Conservation (phyloP, 306 rosid species). For the Fagus sylvatica region DNA sequence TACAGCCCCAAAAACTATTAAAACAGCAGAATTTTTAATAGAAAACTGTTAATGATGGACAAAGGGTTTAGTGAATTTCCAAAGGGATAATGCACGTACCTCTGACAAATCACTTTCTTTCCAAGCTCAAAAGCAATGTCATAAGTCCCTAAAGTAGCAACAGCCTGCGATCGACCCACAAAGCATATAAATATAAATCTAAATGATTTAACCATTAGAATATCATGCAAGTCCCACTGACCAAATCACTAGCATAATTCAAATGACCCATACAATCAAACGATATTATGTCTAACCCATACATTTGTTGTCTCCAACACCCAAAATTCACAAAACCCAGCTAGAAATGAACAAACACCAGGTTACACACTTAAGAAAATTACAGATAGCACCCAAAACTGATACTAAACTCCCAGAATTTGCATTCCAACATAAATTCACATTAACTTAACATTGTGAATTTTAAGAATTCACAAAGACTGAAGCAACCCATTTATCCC, state of each 20-base stretch:
- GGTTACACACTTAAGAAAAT: conserved; percentile 5
- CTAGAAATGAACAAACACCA: background rate
- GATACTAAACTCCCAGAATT: background rate
- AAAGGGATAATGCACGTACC: conserved; percentile 50
- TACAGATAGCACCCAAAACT: background rate
- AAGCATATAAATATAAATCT: conserved; percentile 11
- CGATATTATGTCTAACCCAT: background rate
- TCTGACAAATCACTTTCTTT: conserved; percentile 88
- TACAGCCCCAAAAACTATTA: background rate
- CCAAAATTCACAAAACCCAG: background rate
- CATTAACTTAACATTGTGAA: background rate
- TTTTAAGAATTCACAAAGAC: background rate
- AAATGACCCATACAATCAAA: conserved; percentile 1
- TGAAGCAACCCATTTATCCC: conserved; percentile 4
- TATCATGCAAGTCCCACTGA: conserved; percentile 13
- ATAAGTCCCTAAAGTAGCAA: conserved; percentile 93
- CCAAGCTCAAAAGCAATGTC: conserved; percentile 90
- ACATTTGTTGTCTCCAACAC: conserved; percentile 9
- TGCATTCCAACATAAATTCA: background rate
- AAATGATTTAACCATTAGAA: background rate
- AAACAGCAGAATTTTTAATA: background rate
- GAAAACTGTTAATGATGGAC: background rate
- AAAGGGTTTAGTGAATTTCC: background rate
- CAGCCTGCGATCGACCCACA: conserved; percentile 55
- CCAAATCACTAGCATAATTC: background rate